Evolutionary conservation across 2,329 filamentous ascomycete species (phyloP), one percentile per base, ranked within the genome.

Genomic region (Trichoderma sp.): DNA sequence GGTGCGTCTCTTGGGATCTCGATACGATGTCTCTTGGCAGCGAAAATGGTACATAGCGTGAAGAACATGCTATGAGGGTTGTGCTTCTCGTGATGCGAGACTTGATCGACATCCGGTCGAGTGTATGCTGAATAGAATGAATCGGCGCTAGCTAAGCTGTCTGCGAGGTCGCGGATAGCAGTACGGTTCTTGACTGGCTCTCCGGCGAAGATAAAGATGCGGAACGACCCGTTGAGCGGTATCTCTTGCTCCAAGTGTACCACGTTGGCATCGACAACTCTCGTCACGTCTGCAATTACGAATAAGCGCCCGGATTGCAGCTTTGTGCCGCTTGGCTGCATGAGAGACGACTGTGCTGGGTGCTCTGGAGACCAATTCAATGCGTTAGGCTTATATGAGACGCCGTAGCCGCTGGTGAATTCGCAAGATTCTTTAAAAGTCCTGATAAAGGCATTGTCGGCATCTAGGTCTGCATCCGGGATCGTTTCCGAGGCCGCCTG

Each of bases 401-500:
- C 95, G 76, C 95, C 95, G 82, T 97, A 98, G 75, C 95, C 95
- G 78, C 93, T 95, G 12, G 95, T 98, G 84, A 98, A 97, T 81
- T 97, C 95, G 87, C 95, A 98, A 35, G 92, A 91, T 75, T 94
- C 94, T 83, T 98, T 98, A 88, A 98, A 98, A 0, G 93, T 95
- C 85, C 93, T 93, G 82, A 97, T 91, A 82, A 98, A 98, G 12
- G 93, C 91, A 81, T 95, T 95, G 64, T 91, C 87, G 35, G 64
- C 64, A 50, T 75, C 53, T 14, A 77, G 78, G 5, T 80, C 80
- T 38, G 81, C 78, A 14, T 80, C 76, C 6, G 62, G 63, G 12
- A 56, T 60, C 16, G 79, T 80, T 59, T 82, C 81, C 9, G 89
- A 89, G 3, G 94, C 94, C 35, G 91, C 91, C 65, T 91, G 66